phyloP scores from a whole-genome alignment of 2,329 filamentous ascomycete species.

The Colletotrichum gigasporum region DNA sequence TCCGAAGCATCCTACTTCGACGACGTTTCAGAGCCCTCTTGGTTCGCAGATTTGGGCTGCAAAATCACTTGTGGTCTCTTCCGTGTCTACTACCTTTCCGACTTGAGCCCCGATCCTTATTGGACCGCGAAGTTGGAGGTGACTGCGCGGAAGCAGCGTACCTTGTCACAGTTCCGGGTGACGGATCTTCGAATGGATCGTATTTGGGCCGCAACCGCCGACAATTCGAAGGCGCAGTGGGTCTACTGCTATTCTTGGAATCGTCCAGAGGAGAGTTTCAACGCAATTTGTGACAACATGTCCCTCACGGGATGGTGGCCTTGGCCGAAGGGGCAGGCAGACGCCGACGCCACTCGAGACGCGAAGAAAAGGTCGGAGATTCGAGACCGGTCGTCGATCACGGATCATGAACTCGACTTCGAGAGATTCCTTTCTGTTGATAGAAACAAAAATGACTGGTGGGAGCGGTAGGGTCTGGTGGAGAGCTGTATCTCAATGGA shows the following conservation, averaged over 20 bases:
- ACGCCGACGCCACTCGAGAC: too few species aligned
- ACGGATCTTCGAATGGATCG: background rate
- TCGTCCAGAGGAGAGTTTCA: background rate
- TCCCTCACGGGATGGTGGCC: conserved; percentile 26
- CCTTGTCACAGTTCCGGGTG: background rate
- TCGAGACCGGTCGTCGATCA: too few species aligned
- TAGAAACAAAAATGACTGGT: too few species aligned
- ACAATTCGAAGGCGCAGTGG: background rate
- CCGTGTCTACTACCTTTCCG: background rate
- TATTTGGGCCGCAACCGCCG: background rate
- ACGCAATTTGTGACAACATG: conserved; percentile 11
- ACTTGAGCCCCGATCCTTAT: too few species aligned
- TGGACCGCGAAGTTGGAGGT: background rate
- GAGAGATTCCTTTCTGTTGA: too few species aligned
- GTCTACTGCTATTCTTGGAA: background rate
- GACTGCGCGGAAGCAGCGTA: background rate
- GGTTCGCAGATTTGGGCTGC: background rate
- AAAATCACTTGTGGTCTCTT: background rate
- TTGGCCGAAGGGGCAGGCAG: conserved; percentile 18
- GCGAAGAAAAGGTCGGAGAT: too few species aligned
- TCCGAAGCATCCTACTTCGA: too few species aligned
- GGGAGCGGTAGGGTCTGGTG: too few species aligned
- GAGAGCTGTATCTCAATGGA: too few species aligned
- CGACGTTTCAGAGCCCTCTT: too few species aligned
- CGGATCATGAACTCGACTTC: too few species aligned